Evolutionary conservation across 2,329 filamentous ascomycete genomes (phyloP), one percentile per base, ranked within the genome.

Genomic region (Aspergillus quadricinctus): DNA sequence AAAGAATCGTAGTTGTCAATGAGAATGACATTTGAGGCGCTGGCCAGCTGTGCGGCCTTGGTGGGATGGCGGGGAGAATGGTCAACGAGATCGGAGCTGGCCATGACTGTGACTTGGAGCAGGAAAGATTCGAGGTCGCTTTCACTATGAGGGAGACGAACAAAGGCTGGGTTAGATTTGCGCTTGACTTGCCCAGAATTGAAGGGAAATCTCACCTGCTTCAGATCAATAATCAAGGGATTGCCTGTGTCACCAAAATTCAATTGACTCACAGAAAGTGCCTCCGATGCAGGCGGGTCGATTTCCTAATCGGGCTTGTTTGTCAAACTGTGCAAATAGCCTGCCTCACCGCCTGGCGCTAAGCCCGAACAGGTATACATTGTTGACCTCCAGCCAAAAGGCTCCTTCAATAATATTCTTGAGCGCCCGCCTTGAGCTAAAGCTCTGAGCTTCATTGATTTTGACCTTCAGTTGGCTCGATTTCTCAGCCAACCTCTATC

Each of bases 1-100:
- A 99, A 99, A 3, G 94, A 97, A 76, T 99, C 94, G 76, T 97
- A 99, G 77, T 99, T 99, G 81, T 99, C 94, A 68, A 99, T 97
- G 61, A 99, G 82, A 61, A 99, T 84, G 57, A 99, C 83, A 75
- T 97, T 97, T 56, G 88, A 89, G 27, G 94, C 94, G 51, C 87
- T 92, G 25, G 88, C 74, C 53, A 97, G 80, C 37, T 87, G 86
- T 52, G 86, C 80, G 29, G 87, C 87, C 52, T 88, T 87, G 61
- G 88, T 83, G 57, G 90, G 89, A 74, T 96, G 87, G 67, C 69
- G 73, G 67, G 92, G 92, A 58, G 93, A 97, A 75, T 97, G 87
- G 72, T 97, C 93, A 61, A 88, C 80, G 45, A 88, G 58, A 75
- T 79, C 63, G 77, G 72, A 56, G 53, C 59, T 57, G 57, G 65